Percentiles rank a stretch among this genome's conserved stretches.
Conservation (phyloP, 2,329 filamentous ascomycete genomes). For the Fusarium mexicanum region DNA sequence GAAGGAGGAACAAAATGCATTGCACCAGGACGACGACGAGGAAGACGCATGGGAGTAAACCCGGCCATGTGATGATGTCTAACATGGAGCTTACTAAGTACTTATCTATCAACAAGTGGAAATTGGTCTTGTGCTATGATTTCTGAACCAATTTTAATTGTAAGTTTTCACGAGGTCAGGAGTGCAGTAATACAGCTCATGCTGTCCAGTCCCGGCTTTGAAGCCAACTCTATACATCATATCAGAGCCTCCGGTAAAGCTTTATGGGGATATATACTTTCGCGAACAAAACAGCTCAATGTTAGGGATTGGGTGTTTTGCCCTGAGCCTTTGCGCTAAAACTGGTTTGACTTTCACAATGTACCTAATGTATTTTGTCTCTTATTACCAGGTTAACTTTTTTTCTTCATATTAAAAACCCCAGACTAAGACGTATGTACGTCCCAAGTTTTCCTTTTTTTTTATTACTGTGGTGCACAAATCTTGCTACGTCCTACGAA, state of each 20-base stretch:
- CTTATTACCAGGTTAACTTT: accelerated
- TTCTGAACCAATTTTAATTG: accelerated
- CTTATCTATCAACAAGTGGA: accelerated
- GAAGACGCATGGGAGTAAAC: not conserved
- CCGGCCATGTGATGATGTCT: accelerated
- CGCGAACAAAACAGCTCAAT: not conserved
- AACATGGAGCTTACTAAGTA: no score
- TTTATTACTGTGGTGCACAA: not conserved
- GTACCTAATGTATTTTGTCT: accelerated
- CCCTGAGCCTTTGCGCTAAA: not conserved
- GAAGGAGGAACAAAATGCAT: not conserved
- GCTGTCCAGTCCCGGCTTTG: not conserved
- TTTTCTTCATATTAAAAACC: not conserved
- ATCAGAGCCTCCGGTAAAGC: no score
- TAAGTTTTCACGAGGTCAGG: no score
- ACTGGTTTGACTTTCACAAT: not conserved
- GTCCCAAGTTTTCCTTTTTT: not conserved
- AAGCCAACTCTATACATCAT: accelerated
- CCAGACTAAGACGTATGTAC: accelerated
- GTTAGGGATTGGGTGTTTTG: not conserved
- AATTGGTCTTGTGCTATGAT: not conserved
- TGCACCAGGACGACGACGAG: not conserved
- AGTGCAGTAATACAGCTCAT: not conserved
- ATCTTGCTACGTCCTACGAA: no score
- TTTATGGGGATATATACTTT: not conserved